These are phyloP conservation scores for Albifimbria verrucaria DNA, from an alignment of 2,329 filamentous ascomycete genomes.

Conservation along the genomic window DNA sequence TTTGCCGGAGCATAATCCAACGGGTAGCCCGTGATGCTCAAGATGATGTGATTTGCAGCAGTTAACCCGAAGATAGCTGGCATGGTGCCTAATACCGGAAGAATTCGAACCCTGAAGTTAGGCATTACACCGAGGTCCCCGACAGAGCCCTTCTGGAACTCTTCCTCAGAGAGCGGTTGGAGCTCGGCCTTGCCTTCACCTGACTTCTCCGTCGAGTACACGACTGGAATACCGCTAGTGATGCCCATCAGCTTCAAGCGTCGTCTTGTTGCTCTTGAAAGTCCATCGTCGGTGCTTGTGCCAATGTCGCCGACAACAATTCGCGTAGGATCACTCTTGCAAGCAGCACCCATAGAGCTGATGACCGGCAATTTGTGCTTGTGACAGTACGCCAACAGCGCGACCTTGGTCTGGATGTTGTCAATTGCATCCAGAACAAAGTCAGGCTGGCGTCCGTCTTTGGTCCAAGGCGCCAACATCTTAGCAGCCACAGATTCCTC, in stretches of 20 bases:
- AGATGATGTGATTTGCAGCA: constrained; percentile 87
- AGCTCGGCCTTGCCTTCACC: constrained; percentile 89
- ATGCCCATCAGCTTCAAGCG: constrained; percentile 76
- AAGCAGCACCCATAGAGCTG: constrained; percentile 93
- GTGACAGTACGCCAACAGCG: constrained; percentile 83
- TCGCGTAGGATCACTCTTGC: constrained; percentile 81
- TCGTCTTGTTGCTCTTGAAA: constrained; percentile 80
- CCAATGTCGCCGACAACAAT: constrained; percentile 92
- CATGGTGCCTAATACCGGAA: constrained; percentile 95
- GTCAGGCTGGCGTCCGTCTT: constrained; percentile 62
- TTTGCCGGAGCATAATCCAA: constrained; percentile 80
- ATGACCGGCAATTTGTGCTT: constrained; percentile 76
- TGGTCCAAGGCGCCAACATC: constrained; percentile 66
- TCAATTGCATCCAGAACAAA: constrained; percentile 98
- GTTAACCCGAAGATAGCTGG: constrained; percentile 93
- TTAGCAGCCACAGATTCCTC: constrained; percentile 60
- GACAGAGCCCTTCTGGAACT: constrained; percentile 81
- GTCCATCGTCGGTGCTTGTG: constrained; percentile 78
- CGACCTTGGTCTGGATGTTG: constrained; percentile 96
- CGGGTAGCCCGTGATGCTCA: constrained; percentile 78
- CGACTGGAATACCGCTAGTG: constrained; percentile 80
- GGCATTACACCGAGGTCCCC: constrained; percentile 84
- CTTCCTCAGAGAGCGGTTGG: constrained; percentile 80
- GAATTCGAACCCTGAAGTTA: constrained; percentile 90
- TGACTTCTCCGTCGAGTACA: constrained; percentile 88